Base-by-base conservation (phyloP, 2,329 filamentous ascomycete species). In the Macrophomina phaseolina region DNA sequence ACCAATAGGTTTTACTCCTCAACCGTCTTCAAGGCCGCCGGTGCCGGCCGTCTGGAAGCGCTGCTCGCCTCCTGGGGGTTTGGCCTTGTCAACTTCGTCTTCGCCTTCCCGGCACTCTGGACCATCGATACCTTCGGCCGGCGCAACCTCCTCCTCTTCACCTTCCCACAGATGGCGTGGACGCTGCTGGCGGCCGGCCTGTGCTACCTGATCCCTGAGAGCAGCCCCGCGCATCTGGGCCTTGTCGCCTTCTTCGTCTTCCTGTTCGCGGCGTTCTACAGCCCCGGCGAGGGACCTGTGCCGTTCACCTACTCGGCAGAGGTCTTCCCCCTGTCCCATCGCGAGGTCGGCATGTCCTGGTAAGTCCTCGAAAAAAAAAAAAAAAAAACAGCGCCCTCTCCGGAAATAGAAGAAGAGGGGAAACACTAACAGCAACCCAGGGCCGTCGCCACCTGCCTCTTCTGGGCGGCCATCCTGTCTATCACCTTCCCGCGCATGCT, bases 271-370 rank as follows among this genome's bases (percentile, higher is more conserved):
- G 83, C 81, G 18, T 77, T 76, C 36, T 77, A 76, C 65, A 73
- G 71, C 4, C 80, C 80, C 4, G 81, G 81, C 12, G 79, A 82
- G 73, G 81, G 81, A 1, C 81, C 86, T 4, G 89, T 91, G 7
- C 89, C 89, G 0, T 91, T 89, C 73, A 86, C 87, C 0, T 91
- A 91, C 77, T 86, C 84, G 5, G 88, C 89, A 49, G 90, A 91
- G 75, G 87, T 91, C 1, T 91, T 89, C 74, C 89, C 90, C 0
- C 83, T 91, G 0, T 89, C 87, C 1, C 89, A 91, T 74, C 84
- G 90, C 72, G 90, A 91, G 73, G 83, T 91, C 30, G 90, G 90
- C 66, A 91, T 92, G 90, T 85, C 84, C 0, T 91, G 85, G 77
- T 62, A 48, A 23, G 58, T 40, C 34, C 49, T n/a, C 34, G 2